Base-by-base conservation (phyloP, 768 basidiomycete species). In the Russula emetica region DNA sequence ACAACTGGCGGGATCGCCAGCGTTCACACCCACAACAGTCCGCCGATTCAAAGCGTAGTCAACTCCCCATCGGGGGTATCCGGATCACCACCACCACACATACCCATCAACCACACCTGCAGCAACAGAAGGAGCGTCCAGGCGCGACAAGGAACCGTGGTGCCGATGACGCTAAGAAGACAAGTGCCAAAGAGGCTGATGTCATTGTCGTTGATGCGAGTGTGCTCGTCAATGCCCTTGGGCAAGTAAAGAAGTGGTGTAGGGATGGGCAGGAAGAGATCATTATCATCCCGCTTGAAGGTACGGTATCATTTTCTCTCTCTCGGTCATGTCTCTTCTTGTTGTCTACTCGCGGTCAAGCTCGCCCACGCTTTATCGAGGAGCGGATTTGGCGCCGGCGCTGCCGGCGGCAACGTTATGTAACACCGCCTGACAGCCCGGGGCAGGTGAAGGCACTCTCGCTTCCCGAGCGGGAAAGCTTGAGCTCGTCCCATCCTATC, bases 201-300 rank as follows among this genome's bases (percentile, higher is more conserved):
- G 75, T 90, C 26, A 76, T 93, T 36, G 81, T 94, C 42, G 81
- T 92, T 34, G 91, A 93, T 71, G 88, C 90, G 0, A 92, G 89
- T 71, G 88, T 93, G 24, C 80, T 94, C 42, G 80, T 94, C 16
- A 85, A 93, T 71, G 87, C 85, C 0, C 74, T 92, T 38, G 83
- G 85, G 61, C 85, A 90, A 64, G 81, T 96, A 69, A 90, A 90
- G 79, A 85, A 83, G 66, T 90, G 93, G 87, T 88, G 88, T 74
- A 82, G 80, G 64, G 85, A 90, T 0, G 88, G 87, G 0, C 80
- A 90, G 32, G 78, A 87, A 65, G 92, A 94, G 74, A 75, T 93
- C 36, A 70, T 97, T 55, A 84, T 97, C 54, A 78, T 94, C 51
- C 94, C 94, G 7, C 83, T 94, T 30, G 94, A 97, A 83, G 92